phyloP scores from a whole-genome alignment of 2,329 filamentous ascomycete species.

The Leptographium galeiforme region DNA sequence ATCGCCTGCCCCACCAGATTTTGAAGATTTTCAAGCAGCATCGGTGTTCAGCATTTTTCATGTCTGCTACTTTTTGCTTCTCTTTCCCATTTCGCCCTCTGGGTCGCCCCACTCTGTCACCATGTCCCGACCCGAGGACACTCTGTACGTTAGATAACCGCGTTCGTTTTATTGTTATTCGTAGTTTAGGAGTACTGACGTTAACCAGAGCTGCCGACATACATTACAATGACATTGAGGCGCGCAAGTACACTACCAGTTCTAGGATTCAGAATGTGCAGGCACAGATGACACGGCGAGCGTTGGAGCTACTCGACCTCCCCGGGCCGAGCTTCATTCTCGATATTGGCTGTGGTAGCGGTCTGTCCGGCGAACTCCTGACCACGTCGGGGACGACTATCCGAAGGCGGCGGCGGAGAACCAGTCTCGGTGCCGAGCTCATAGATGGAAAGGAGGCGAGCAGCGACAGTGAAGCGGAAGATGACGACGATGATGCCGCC shows the following conservation, averaged over 20 bases:
- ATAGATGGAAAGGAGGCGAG: neutral
- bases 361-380: slow-evolving; percentile 86
- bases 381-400: slow-evolving; percentile 26
- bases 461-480: neutral
- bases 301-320: slow-evolving; percentile 81
- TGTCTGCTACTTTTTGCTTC: neutral
- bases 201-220: slow-evolving; percentile 64
- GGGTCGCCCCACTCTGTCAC: neutral
- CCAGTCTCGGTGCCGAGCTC: neutral
- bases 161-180: neutral
- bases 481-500: slow-evolving; percentile 3
- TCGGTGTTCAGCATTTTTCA: neutral
- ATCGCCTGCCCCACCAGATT: slow-evolving; percentile 5
- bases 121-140: slow-evolving; percentile 97
- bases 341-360: slow-evolving; percentile 92
- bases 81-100: too few relatives aligned
- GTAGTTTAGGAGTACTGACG: slow-evolving; percentile 3
- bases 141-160: slow-evolving; percentile 46
- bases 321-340: slow-evolving; percentile 72
- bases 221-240: slow-evolving; percentile 93
- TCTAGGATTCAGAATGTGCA: slow-evolving; percentile 95
- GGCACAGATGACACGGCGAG: slow-evolving; percentile 83
- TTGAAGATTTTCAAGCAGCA: neutral
- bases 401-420: neutral
- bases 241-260: slow-evolving; percentile 92